Percentiles rank a stretch among this genome's conserved stretches.
These are phyloP conservation scores for Marasmius oreades DNA, from an alignment of 1,284 basidiomycete species.

Conservation along the genomic window DNA sequence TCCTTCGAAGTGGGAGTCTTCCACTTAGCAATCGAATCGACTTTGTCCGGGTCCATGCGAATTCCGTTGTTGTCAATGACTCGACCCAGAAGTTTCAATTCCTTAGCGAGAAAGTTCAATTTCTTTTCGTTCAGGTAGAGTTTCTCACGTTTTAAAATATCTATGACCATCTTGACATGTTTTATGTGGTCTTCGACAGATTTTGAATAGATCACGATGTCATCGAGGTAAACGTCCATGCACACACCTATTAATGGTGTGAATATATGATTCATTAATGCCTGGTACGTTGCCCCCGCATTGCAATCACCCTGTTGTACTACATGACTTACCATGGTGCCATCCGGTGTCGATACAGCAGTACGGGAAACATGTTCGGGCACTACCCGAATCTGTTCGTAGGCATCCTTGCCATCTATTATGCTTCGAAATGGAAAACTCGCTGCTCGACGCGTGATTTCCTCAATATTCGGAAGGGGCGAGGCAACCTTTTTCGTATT, in stretches of 20 bases:
- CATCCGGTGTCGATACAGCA: slow-evolving; percentile 21
- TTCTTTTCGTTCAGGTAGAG: slow-evolving; percentile 24
- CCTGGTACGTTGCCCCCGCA: slow-evolving; percentile 20
- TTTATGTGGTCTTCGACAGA: slow-evolving; percentile 24
- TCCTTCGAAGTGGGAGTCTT: slow-evolving; percentile 18
- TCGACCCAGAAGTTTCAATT: slow-evolving; percentile 23
- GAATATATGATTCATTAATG: slow-evolving; percentile 28
- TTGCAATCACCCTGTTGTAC: slow-evolving; percentile 30
- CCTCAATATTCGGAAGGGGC: slow-evolving; percentile 12
- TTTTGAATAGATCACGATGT: slow-evolving; percentile 21
- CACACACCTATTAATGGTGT: slow-evolving; percentile 22
- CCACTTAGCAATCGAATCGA: slow-evolving; percentile 23
- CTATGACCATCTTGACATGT: slow-evolving; percentile 20
- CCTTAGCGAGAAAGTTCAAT: slow-evolving; percentile 20
- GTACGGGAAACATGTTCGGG: slow-evolving; percentile 23
- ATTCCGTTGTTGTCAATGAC: slow-evolving; percentile 24
- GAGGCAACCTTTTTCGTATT: slow-evolving; percentile 20
- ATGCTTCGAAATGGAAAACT: slow-evolving; percentile 22
- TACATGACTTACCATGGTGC: slow-evolving; percentile 27
- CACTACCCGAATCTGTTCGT: slow-evolving; percentile 26
- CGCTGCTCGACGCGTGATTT: slow-evolving; percentile 28
- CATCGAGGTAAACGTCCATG: slow-evolving; percentile 21
- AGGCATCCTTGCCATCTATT: slow-evolving; percentile 27
- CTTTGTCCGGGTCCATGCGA: slow-evolving; percentile 27
- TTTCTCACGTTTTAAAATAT: slow-evolving; percentile 18